Conservation (phyloP, 345 rosid species). For the Excoecaria agallocha region DNA sequence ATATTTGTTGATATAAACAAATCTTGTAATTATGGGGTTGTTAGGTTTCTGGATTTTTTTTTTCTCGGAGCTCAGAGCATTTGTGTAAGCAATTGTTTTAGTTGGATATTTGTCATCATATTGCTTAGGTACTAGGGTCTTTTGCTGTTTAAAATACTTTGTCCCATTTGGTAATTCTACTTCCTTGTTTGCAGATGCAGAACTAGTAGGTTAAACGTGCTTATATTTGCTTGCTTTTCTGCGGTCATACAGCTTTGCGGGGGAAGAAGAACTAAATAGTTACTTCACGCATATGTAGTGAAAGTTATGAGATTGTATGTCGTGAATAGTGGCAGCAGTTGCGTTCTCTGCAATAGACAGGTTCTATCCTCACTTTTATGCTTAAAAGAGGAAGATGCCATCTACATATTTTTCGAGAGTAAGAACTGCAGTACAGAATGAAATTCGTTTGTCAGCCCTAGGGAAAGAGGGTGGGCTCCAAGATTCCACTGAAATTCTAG, state of each 20-base stretch:
- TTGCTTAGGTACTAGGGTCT: not conserved
- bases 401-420: constrained; percentile 42
- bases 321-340: constrained; percentile 26
- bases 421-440: constrained; percentile 51
- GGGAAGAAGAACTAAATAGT: constrained; percentile 19
- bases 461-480: constrained; percentile 40
- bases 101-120: not conserved
- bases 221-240: constrained; percentile 4
- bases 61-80: not conserved
- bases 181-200: constrained; percentile 6
- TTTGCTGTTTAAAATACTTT: not conserved
- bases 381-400: constrained; percentile 60
- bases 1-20: not conserved
- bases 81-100: not conserved
- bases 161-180: not conserved
- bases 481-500: constrained; percentile 42
- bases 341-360: constrained; percentile 25
- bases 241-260: constrained; percentile 20
- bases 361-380: constrained; percentile 24
- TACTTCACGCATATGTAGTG: constrained; percentile 20
- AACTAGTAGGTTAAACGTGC: not conserved
- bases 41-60: not conserved
- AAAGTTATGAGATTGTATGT: constrained; percentile 49
- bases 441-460: constrained; percentile 38
- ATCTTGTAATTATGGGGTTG: not conserved